Base-by-base conservation (phyloP, 2,329 filamentous ascomycete species). In the Microthyrium microscopicum region DNA sequence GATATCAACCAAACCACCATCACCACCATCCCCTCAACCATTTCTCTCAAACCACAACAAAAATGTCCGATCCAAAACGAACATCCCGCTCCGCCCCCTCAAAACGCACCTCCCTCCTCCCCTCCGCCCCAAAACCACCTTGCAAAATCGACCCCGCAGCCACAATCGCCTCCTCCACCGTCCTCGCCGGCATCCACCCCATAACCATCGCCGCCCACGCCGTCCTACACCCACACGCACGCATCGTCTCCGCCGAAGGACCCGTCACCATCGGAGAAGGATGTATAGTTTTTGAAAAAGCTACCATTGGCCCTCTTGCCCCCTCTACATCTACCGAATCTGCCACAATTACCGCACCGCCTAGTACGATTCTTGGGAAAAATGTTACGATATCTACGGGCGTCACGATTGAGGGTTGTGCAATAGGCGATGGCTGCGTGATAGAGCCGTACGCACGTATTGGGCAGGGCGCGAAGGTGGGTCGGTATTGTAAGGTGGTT, bases 171-270 rank as follows among this genome's bases (percentile, higher is more conserved):
- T 57, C 61, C 26, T 61, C 62, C 43, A 61, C 57, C 3, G 49
- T 56, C 22, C 46, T 64, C 13, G 70, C 56, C n/a, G 89, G 89
- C 41, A 73, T 69, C 3, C 69, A 91, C 50, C 75, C 73, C 2
- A 81, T 98, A 41, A 76, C 72, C 28, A 73, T 95, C 41, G 76
- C 76, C 36, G 66, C 79, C 17, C 75, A 83, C 47, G 76, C 73
- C 3, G 70, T 94, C 5, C 58, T 98, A n/a, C 87, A 95, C 47
- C 85, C 89, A 1, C 80, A 85, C 31, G 71, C 76, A 12, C 73
- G 48, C 32, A 49, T 64, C 20, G 52, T 49, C 24, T 58, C 59
- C 25, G 48, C 52, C 1, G 35, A 51, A 13, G 57, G 55, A n/a
- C 51, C 53, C 2, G 56, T 64, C 2, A 50, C 51, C 13, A 47